Evolutionary conservation across 2,329 filamentous ascomycete species (phyloP).

Genomic region (Cladobotryum protrusum): DNA sequence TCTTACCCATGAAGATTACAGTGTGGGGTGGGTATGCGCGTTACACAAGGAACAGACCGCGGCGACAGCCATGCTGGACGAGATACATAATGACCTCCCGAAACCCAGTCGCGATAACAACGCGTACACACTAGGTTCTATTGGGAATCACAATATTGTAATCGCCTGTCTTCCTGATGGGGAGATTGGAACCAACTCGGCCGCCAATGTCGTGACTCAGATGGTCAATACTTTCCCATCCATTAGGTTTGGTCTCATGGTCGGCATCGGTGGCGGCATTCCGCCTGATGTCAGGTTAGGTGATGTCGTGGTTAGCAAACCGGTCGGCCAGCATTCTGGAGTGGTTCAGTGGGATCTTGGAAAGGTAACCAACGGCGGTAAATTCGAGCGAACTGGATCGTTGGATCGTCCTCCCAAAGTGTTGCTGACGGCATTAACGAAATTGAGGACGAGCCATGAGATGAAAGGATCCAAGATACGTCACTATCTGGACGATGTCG

Average conservation of each 20-base stretch:
- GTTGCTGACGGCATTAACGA: slow-evolving; percentile 3
- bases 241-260: not conserved
- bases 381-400: not conserved
- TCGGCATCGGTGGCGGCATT: not conserved
- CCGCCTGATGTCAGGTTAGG: not conserved
- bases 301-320: not conserved
- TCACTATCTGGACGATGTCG: not conserved
- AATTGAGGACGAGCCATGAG: slow-evolving; percentile 1
- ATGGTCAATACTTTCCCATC: not conserved
- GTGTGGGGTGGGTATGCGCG: not conserved
- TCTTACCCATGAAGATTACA: not conserved
- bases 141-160: not conserved
- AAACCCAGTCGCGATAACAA: not conserved
- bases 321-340: not conserved
- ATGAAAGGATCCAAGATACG: not conserved
- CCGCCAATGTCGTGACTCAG: not conserved
- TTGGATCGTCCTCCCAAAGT: slow-evolving; percentile 5
- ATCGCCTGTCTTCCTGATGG: not conserved
- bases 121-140: not conserved
- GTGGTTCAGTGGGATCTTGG: not conserved
- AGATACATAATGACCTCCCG: not conserved
- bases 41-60: not conserved
- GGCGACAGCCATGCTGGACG: not conserved
- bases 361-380: not conserved
- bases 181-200: not conserved